These are phyloP conservation scores for Pichia phayaonensis DNA, from an alignment of 805 yeast genomes.

Conservation along the genomic window DNA sequence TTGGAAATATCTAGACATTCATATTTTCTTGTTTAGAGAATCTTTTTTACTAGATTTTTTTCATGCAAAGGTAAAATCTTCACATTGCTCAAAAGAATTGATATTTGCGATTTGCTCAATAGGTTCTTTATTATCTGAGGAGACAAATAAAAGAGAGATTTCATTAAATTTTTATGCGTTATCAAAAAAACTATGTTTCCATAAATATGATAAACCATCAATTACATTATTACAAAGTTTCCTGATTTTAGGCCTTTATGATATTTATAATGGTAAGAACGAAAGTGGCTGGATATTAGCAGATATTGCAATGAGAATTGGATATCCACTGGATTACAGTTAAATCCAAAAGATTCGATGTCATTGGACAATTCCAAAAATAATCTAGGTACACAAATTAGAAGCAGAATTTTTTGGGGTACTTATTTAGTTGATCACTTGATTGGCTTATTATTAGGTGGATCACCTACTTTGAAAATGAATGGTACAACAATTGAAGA, in stretches of 20 bases:
- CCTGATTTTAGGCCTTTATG: conserved; percentile 52
- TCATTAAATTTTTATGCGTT: conserved; percentile 35
- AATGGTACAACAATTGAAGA: conserved; percentile 56
- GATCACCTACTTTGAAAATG: conserved; percentile 48
- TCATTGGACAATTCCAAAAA: conserved; percentile 29
- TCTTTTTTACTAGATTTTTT: conserved; percentile 54
- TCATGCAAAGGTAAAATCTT: conserved; percentile 34
- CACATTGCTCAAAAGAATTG: conserved; percentile 49
- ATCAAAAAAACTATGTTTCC: conserved; percentile 37
- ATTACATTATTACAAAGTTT: conserved; percentile 53
- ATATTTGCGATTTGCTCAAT: conserved; percentile 52
- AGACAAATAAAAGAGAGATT: conserved; percentile 28
- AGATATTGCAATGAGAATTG: conserved; percentile 58
- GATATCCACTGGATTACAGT: conserved; percentile 47
- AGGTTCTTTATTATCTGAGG: conserved; percentile 38
- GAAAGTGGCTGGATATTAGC: conserved; percentile 57
- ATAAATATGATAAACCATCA: conserved; percentile 36
- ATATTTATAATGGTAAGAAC: conserved; percentile 52
- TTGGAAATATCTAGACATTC: conserved; percentile 60
- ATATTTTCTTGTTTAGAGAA: conserved; percentile 53
- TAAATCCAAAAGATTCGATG: conserved; percentile 31
- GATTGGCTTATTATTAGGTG: conserved; percentile 49
- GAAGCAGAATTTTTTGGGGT: conserved; percentile 61
- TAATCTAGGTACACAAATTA: conserved; percentile 33
- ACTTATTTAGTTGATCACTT: conserved; percentile 58